Conservation (phyloP, 257 asterid species). For the Leonotis leonurus region DNA sequence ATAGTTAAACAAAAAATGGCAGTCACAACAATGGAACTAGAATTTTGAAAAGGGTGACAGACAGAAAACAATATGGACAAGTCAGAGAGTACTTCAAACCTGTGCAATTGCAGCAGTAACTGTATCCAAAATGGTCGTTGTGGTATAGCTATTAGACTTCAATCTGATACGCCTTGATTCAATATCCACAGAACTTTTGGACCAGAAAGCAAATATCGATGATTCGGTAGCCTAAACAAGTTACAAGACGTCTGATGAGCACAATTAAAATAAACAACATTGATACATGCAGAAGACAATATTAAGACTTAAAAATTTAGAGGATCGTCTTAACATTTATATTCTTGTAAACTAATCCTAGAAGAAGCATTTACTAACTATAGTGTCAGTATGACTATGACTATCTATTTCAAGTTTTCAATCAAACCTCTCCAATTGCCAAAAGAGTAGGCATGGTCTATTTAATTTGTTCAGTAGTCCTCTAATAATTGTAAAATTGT, state of each 20-base stretch:
- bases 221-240: constrained; percentile 58
- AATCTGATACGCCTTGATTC: constrained; percentile 84
- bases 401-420: too few species aligned
- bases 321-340: too few species aligned
- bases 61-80: neutral
- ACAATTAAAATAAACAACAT: neutral
- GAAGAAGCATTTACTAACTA: neutral
- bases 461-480: too few species aligned
- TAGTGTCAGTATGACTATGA: neutral
- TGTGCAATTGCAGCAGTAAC: constrained; percentile 85
- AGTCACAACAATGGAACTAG: constrained; percentile 1
- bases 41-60: neutral
- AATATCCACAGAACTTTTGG: constrained; percentile 80
- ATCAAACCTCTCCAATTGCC: neutral
- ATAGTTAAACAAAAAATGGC: constrained; percentile 1
- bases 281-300: neutral
- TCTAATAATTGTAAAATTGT: too few species aligned
- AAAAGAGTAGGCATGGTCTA: neutral
- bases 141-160: constrained; percentile 83
- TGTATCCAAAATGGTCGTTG: constrained; percentile 73
- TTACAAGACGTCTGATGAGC: constrained; percentile 12
- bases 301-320: neutral
- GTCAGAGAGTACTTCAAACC: constrained; percentile 40
- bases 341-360: constrained; percentile 9
- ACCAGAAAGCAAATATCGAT: constrained; percentile 80